Base-by-base conservation (phyloP, 2,329 filamentous ascomycete genomes). In the Metarhizium rileyi region DNA sequence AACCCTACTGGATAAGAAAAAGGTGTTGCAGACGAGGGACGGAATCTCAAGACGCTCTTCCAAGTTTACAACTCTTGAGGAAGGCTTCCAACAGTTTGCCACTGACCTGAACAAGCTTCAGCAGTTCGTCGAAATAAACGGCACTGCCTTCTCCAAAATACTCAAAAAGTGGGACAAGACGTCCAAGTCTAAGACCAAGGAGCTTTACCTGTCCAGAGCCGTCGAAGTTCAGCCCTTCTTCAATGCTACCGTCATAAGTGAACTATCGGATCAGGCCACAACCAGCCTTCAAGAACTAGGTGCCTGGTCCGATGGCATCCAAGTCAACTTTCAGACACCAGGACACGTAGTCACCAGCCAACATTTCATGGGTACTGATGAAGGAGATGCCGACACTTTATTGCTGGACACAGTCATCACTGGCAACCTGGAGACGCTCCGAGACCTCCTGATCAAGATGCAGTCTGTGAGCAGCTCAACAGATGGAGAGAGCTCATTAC, bases 161-260 rank as follows among this genome's bases (percentile, higher is more conserved):
- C 73, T 98, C 55, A 98, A 98, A 72, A 98, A 98, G 80, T 98
- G 93, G 93, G 93, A 98, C 71, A 98, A 98, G 78, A 96, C 90
- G 1, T 96, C 91, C 58, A 98, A 97, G 77, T 97, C 91, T 47
- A 91, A 91, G 67, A 96, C 93, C 52, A 98, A 98, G 68, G 93
- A 97, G 70, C 79, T 97, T 38, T 98, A 97, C 64, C 82, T 98
- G 33, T 94, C 94, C 9, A 80, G 93, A 52, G 93, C 93, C 8
- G 91, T 98, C 54, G 93, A 98, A 67, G 90, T 97, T 7, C 93
- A 97, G 62, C 93, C 93, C 6, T 97, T 94, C 67, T 98, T 97
- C 77, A 97, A 98, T 67, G 84, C 91, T 43, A 88, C 94, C 56
- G 90, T 97, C 58, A 95, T 98, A 62, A 95, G 90, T 67, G 91